Conservation (phyloP, 2,329 filamentous ascomycete species). For the Hypoxylon sp. region DNA sequence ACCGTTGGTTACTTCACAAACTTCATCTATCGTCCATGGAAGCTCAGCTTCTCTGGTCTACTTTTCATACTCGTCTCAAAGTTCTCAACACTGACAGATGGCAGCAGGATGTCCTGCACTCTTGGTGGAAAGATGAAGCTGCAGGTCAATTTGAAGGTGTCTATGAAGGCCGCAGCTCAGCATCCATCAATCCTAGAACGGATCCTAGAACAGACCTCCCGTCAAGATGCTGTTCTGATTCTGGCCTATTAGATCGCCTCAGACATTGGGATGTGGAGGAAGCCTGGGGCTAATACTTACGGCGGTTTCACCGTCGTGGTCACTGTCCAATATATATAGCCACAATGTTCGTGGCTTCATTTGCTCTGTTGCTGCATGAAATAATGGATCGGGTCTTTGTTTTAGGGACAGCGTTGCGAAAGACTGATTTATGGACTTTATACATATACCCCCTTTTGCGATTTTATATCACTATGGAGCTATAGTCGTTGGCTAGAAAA, state of each 20-base stretch:
- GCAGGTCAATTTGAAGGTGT: slow-evolving; percentile 41
- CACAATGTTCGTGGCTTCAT: slow-evolving; percentile 17
- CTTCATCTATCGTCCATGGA: slow-evolving; percentile 64
- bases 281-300: slow-evolving; percentile 35
- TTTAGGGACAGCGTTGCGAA: slow-evolving; percentile 25
- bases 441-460: slow-evolving; percentile 44
- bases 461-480: slow-evolving; percentile 34
- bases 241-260: slow-evolving; percentile 44
- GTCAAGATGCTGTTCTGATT: slow-evolving; percentile 45
- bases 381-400: slow-evolving; percentile 15
- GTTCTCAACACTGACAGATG: slow-evolving; percentile 58
- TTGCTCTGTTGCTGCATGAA: slow-evolving; percentile 26
- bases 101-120: slow-evolving; percentile 60
- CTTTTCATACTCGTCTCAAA: slow-evolving; percentile 53
- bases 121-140: slow-evolving; percentile 59
- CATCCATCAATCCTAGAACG: slow-evolving; percentile 37
- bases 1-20: slow-evolving; percentile 68
- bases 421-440: slow-evolving; percentile 41
- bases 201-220: slow-evolving; percentile 37
- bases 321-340: slow-evolving; percentile 28
- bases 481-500: slow-evolving; percentile 31
- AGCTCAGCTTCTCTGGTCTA: slow-evolving; percentile 60
- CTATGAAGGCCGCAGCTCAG: slow-evolving; percentile 44
- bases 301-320: slow-evolving; percentile 4
- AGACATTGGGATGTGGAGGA: slow-evolving; percentile 45